Evolutionary conservation across 2,329 filamentous ascomycete species (phyloP).

Genomic region (Trichoderma sp.): DNA sequence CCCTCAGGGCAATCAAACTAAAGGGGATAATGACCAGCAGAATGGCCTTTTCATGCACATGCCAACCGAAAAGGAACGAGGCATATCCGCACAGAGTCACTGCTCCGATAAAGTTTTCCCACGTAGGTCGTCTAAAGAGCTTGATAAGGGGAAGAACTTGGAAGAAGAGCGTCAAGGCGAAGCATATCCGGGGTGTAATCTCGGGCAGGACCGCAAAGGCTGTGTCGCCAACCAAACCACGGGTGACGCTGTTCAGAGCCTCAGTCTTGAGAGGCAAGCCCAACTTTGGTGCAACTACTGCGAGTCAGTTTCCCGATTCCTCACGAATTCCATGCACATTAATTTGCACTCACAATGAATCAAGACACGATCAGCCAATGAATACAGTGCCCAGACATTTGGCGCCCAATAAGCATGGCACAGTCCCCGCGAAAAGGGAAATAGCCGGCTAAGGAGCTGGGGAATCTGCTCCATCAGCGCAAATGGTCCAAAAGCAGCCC

Average conservation of each 20-base stretch:
- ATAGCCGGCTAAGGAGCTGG: constrained; percentile 79
- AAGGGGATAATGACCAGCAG: constrained; percentile 93
- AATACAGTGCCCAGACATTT: constrained; percentile 96
- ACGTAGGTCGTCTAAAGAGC: constrained; percentile 75
- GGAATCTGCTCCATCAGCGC: constrained; percentile 74
- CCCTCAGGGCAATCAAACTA: constrained; percentile 83
- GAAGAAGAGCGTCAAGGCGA: constrained; percentile 76
- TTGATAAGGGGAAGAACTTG: constrained; percentile 77
- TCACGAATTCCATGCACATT: neutral
- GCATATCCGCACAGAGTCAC: constrained; percentile 92
- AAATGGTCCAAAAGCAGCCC: constrained; percentile 86
- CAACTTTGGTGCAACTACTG: constrained; percentile 72
- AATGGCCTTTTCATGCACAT: constrained; percentile 97
- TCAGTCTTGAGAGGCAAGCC: constrained; percentile 69
- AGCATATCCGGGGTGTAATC: constrained; percentile 75
- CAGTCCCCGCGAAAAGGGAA: constrained; percentile 88
- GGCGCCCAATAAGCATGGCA: constrained; percentile 99
- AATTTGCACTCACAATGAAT: constrained; percentile 63
- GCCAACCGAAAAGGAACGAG: constrained; percentile 97
- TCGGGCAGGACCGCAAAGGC: constrained; percentile 91
- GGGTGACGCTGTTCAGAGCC: constrained; percentile 83
- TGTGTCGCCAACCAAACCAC: constrained; percentile 89
- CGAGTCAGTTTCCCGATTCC: constrained; percentile 17
- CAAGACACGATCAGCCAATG: constrained; percentile 78
- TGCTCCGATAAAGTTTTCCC: constrained; percentile 85